Conservation (phyloP, 176 grass and related monocot genomes). For the Eremochloa ophiuroides region DNA sequence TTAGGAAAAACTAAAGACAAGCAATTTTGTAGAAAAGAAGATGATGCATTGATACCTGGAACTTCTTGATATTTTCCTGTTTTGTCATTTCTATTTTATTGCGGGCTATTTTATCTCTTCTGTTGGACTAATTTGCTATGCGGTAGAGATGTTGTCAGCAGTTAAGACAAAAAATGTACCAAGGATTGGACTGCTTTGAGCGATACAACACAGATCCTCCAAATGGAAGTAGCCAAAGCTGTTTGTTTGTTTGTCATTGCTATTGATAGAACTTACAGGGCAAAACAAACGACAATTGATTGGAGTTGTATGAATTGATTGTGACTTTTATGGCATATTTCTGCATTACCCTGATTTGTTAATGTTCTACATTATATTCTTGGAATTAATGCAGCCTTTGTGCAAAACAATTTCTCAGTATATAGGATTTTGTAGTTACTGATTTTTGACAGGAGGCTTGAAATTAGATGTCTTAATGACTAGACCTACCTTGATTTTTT, state of each 20-base stretch:
- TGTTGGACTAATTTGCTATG: slow-evolving; percentile 37
- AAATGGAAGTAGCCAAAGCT: slow-evolving; percentile 47
- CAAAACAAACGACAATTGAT: slow-evolving; percentile 52
- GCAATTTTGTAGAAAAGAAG: not conserved
- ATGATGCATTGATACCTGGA: slow-evolving; percentile 1
- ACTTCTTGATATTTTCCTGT: not conserved
- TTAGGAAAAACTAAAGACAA: not conserved
- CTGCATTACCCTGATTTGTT: not conserved
- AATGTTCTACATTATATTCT: slow-evolving; percentile 5
- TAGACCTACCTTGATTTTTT: not conserved
- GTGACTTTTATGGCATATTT: slow-evolving; percentile 24
- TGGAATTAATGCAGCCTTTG: not conserved
- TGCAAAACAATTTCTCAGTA: slow-evolving; percentile 7
- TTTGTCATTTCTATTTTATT: not conserved
- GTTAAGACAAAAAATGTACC: slow-evolving; percentile 36
- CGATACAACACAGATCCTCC: slow-evolving; percentile 30
- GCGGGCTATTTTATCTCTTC: slow-evolving; percentile 35
- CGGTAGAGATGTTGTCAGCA: slow-evolving; percentile 27
- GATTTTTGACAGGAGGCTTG: not conserved
- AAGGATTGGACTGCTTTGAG: slow-evolving; percentile 37
- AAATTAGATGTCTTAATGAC: not conserved
- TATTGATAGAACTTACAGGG: slow-evolving; percentile 46
- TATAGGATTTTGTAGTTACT: slow-evolving; percentile 2
- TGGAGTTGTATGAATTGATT: slow-evolving; percentile 51
- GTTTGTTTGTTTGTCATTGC: slow-evolving; percentile 35